Percentiles rank a stretch among this genome's conserved stretches.
Conservation (phyloP, 2,329 filamentous ascomycete genomes). For the Xylariaceae sp. region DNA sequence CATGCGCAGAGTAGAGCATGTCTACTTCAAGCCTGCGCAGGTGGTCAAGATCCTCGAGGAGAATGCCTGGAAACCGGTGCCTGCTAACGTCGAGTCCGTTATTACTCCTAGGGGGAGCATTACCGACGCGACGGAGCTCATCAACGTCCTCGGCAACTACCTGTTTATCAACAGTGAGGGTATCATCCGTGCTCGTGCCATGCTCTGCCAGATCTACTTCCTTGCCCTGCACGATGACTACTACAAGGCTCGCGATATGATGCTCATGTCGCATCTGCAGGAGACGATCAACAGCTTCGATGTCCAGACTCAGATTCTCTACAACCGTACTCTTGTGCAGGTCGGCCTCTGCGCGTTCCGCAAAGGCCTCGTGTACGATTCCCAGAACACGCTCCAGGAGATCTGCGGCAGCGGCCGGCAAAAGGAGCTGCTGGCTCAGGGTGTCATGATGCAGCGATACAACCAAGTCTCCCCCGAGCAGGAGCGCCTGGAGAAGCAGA, state of each 20-base stretch:
- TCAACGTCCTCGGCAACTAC: conserved; percentile 88
- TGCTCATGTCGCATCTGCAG: conserved; percentile 98
- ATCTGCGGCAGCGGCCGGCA: conserved; percentile 96
- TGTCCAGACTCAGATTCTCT: conserved; percentile 94
- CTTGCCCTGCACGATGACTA: conserved; percentile 95
- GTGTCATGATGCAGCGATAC: conserved; percentile 96
- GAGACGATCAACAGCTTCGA: conserved; percentile 97
- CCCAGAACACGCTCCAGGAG: conserved; percentile 94
- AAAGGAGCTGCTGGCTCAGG: conserved; percentile 96
- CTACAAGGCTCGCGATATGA: conserved; percentile 97
- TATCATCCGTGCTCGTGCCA: conserved; percentile 90
- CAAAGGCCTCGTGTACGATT: conserved; percentile 92
- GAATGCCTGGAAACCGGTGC: conserved; percentile 82
- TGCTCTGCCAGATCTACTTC: conserved; percentile 99
- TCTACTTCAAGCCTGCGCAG: conserved; percentile 98
- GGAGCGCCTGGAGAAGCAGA: conserved; percentile 92
- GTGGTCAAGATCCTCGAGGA: conserved; percentile 93
- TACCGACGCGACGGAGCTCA: conserved; percentile 66
- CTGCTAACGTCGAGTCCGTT: conserved; percentile 62
- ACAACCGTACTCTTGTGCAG: conserved; percentile 96
- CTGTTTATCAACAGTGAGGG: conserved; percentile 92
- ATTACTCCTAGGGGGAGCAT: conserved; percentile 70
- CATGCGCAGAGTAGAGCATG: conserved; percentile 90
- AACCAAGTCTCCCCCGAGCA: conserved; percentile 95
- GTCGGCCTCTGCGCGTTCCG: conserved; percentile 98